Evolutionary conservation across 2,329 filamentous ascomycete species (phyloP), one percentile per base, ranked within the genome.

Genomic region (Cytospora chrysosperma): DNA sequence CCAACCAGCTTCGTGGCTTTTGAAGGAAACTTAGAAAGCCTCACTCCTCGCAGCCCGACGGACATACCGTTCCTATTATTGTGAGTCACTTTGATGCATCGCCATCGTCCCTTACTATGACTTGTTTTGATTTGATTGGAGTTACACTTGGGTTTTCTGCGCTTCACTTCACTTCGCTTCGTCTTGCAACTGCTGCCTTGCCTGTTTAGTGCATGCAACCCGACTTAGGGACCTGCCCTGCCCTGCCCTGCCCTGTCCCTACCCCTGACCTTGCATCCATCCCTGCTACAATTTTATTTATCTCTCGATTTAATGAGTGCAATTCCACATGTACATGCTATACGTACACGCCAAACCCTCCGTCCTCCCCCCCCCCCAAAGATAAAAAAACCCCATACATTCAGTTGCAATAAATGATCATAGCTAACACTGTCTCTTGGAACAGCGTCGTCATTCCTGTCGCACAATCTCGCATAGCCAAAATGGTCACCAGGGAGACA

Each of bases 401-500:
- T 6, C 40, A 9, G 19, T 26, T 58, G 43, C 61, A 53, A 26
- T 9, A n/a, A 24, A 47, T 24, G 13, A n/a, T 47, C 32, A 50
- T 67, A 37, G 67, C 71, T 73, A 69, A 73, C 67, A 67, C 66
- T 64, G 47, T 54, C 40, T 51, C 61, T 56, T 57, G 47, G 40
- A n/a, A 27, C 49, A 68, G 64, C 61, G 30, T 58, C 51, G 57
- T 55, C 40, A 59, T 53, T 55, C 49, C 30, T 58, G 19, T 59
- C 59, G 54, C 57, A 53, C 63, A 60, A 37, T 64, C n/a, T 49
- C 27, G 40, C 58, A 65, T 28, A 54, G 55, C 64, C 72, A 74
- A 59, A 68, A 76, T 76, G 74, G 70, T 74, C 61, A 67, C 68
- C 68, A 69, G 68, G 69, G 68, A 69, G 65, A 72, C 72, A 64